Percentiles rank a stretch among this genome's conserved stretches.
Conservation (phyloP, 371 early-diverging fungal species). For the Saksenaea oblongispora region DNA sequence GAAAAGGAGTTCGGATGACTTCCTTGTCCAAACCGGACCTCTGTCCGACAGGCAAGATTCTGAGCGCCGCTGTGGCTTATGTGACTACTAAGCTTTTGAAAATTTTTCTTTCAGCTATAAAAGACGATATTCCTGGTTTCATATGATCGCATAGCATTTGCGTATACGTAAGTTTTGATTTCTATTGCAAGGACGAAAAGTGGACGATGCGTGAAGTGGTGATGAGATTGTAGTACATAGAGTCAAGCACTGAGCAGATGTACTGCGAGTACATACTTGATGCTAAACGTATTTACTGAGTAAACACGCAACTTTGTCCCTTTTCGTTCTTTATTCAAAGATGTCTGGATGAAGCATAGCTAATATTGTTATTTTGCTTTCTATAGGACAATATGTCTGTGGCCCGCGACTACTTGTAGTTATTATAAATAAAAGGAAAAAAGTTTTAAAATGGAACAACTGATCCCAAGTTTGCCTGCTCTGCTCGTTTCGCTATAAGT, state of each 20-base stretch:
- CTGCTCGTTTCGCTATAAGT: constrained; percentile 48
- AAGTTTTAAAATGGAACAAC: constrained; percentile 37
- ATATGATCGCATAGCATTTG: background rate
- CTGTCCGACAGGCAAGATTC: too few relatives aligned
- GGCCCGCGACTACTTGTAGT: background rate
- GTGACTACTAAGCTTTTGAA: background rate
- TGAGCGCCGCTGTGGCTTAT: background rate
- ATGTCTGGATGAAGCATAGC: background rate
- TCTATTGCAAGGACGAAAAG: background rate
- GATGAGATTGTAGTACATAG: constrained; percentile 48
- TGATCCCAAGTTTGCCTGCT: constrained; percentile 38
- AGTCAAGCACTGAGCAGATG: constrained; percentile 50
- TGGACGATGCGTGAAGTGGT: constrained; percentile 12
- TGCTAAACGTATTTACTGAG: constrained; percentile 41
- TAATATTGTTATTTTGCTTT: background rate
- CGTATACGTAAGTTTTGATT: background rate
- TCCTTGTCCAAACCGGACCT: too few relatives aligned
- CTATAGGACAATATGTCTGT: background rate
- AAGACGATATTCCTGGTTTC: background rate
- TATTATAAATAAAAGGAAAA: constrained; percentile 3
- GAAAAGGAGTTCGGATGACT: too few relatives aligned
- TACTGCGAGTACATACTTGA: constrained; percentile 40
- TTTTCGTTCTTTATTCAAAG: background rate
- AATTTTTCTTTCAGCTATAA: background rate
- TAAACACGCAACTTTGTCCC: constrained; percentile 5